Conservation (phyloP, 371 early-diverging fungal genomes). For the Mucor plumbeus region DNA sequence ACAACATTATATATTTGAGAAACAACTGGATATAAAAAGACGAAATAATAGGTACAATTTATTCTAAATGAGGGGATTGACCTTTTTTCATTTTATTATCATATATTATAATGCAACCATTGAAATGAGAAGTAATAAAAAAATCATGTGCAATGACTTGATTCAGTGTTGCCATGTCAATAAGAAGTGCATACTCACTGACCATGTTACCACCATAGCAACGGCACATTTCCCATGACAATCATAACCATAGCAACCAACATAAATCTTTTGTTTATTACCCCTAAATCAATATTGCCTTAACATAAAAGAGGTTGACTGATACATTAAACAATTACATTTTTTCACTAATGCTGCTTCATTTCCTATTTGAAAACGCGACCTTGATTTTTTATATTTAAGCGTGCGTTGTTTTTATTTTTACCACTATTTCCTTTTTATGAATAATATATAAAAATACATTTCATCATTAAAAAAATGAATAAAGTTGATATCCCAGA, state of each 20-base stretch:
- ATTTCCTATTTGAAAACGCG: constrained; percentile 7
- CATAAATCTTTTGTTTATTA: no score
- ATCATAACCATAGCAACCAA: background rate
- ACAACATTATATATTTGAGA: constrained; percentile 5
- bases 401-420: constrained; percentile 15
- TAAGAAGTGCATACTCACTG: background rate
- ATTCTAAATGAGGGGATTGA: background rate
- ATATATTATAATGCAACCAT: background rate
- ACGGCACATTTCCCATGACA: background rate
- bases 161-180: background rate
- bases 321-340: background rate
- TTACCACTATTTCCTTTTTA: constrained; percentile 22
- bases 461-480: background rate
- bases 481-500: constrained; percentile 10
- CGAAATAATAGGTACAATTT: background rate
- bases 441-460: constrained; percentile 10
- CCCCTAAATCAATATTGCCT: no score
- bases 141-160: background rate
- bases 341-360: background rate
- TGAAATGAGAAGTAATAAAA: background rate
- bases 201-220: background rate
- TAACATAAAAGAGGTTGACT: background rate
- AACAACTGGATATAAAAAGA: background rate
- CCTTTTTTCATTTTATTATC: background rate
- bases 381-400: constrained; percentile 3